A percentile compares a stretch with the other conserved stretches of the same genome.
These are phyloP conservation scores for Termitomyces sp. DNA, from an alignment of 1,284 basidiomycete species.

Conservation along the genomic window DNA sequence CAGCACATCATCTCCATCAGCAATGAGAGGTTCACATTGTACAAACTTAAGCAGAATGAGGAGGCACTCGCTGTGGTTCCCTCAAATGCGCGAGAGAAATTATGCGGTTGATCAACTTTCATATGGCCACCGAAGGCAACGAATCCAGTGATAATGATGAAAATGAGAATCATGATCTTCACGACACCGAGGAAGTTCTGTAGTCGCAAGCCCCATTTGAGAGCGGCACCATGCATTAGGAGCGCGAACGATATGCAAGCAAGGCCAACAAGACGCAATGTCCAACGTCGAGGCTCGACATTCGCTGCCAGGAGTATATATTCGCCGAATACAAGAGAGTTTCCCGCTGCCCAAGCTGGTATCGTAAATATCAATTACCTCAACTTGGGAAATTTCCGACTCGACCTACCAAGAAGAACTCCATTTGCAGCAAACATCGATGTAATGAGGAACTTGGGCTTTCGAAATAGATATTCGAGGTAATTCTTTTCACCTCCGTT, in stretches of 20 bases:
- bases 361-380: too few relatives aligned
- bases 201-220: slow-evolving; percentile 41
- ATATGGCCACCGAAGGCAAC: slow-evolving; percentile 20
- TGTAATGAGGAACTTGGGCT: slow-evolving; percentile 18
- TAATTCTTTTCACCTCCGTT: slow-evolving; percentile 22
- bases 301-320: too few relatives aligned
- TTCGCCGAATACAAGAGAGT: slow-evolving; percentile 34
- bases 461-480: slow-evolving; percentile 19
- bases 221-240: slow-evolving; percentile 36
- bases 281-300: too few relatives aligned
- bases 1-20: too few relatives aligned
- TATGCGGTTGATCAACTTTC: slow-evolving; percentile 24
- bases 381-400: too few relatives aligned
- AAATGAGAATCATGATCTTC: slow-evolving; percentile 42
- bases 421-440: slow-evolving; percentile 17
- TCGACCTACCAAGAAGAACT: slow-evolving; percentile 18
- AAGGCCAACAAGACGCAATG: slow-evolving; percentile 30
- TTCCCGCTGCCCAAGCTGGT: slow-evolving; percentile 31
- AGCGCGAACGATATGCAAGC: slow-evolving; percentile 33
- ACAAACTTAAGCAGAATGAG: too few relatives aligned
- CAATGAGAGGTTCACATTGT: too few relatives aligned
- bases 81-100: slow-evolving; percentile 30
- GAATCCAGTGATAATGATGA: slow-evolving; percentile 35
- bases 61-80: too few relatives aligned
- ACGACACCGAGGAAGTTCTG: slow-evolving; percentile 45